phyloP scores from a whole-genome alignment of 1,284 basidiomycete species.

The Sporisorium graminicola region DNA sequence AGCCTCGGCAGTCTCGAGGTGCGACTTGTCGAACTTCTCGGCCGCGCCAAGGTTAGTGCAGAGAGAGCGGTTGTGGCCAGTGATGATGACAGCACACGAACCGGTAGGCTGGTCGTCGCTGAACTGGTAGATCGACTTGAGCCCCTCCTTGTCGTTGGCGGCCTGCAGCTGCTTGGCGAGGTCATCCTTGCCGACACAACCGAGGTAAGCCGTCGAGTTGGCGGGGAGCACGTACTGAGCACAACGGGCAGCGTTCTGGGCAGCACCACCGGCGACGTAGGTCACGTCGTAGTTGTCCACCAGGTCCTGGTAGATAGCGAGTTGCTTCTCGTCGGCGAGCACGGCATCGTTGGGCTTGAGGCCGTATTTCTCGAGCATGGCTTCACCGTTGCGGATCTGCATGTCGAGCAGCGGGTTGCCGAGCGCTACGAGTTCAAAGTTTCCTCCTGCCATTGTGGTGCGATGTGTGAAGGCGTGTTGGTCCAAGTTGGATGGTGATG shows the following conservation, averaged over 20 bases:
- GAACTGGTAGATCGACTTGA: conserved; percentile 90
- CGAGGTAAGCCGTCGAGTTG: conserved; percentile 93
- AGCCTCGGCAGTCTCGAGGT: conserved; percentile 83
- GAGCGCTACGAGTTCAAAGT: conserved; percentile 67
- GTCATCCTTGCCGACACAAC: conserved; percentile 91
- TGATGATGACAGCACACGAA: conserved; percentile 95
- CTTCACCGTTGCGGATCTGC: conserved; percentile 77
- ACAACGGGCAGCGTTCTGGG: conserved; percentile 95
- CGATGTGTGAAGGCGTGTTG: neutral
- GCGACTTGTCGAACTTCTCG: conserved; percentile 85
- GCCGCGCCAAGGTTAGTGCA: conserved; percentile 91
- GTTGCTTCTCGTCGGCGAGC: conserved; percentile 89
- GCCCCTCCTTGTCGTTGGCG: conserved; percentile 94
- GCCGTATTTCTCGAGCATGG: conserved; percentile 87
- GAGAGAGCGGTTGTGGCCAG: conserved; percentile 92
- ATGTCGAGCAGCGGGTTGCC: conserved; percentile 71
- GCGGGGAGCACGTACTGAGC: conserved; percentile 81
- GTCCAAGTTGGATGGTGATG: conserved; percentile 2
- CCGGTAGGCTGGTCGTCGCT: conserved; percentile 89
- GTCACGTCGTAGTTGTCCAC: conserved; percentile 82
- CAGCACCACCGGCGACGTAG: conserved; percentile 96
- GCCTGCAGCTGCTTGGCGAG: conserved; percentile 88
- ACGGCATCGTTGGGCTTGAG: conserved; percentile 97
- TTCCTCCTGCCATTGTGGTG: conserved; percentile 50
- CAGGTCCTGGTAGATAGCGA: conserved; percentile 82